A percentile compares a stretch with the other conserved stretches of the same genome.
Evolutionary conservation across 2,329 filamentous ascomycete genomes (phyloP).

Genomic region (Penicillium sp.): DNA sequence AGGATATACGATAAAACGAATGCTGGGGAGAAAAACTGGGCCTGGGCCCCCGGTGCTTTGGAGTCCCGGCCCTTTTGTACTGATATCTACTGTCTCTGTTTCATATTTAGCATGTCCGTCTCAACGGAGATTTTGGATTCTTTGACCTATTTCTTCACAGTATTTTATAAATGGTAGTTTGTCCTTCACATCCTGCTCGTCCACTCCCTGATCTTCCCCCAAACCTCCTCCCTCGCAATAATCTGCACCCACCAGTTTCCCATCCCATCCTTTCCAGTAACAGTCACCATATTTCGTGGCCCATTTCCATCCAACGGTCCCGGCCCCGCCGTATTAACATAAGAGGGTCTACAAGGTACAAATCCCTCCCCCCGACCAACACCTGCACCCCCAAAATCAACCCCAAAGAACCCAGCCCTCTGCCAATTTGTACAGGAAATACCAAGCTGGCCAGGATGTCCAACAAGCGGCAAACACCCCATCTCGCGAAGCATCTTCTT

Average conservation of each 20-base stretch:
- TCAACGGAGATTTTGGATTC: slow-evolving; percentile 24
- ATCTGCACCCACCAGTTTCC: background rate
- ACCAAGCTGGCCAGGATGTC: background rate
- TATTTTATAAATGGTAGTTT: background rate
- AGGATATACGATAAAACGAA: slow-evolving; percentile 10
- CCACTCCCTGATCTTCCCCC: background rate
- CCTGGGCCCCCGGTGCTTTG: background rate
- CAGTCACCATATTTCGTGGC: background rate
- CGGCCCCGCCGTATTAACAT: background rate
- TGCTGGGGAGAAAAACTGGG: slow-evolving; percentile 4
- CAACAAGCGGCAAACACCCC: background rate
- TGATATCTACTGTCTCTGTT: slow-evolving; percentile 30
- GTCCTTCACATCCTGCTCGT: background rate
- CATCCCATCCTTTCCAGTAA: background rate
- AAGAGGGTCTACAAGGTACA: background rate
- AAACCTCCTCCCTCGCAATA: background rate
- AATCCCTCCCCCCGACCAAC: background rate
- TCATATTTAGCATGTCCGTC: slow-evolving; percentile 27
- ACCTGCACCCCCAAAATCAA: background rate
- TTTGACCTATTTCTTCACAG: background rate
- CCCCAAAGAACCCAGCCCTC: background rate
- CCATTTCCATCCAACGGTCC: background rate
- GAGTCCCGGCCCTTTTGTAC: slow-evolving; percentile 19
- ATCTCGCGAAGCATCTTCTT: background rate
- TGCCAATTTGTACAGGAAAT: background rate